phyloP scores from a whole-genome alignment of 2,329 filamentous ascomycete species.

The Claviceps citrina region DNA sequence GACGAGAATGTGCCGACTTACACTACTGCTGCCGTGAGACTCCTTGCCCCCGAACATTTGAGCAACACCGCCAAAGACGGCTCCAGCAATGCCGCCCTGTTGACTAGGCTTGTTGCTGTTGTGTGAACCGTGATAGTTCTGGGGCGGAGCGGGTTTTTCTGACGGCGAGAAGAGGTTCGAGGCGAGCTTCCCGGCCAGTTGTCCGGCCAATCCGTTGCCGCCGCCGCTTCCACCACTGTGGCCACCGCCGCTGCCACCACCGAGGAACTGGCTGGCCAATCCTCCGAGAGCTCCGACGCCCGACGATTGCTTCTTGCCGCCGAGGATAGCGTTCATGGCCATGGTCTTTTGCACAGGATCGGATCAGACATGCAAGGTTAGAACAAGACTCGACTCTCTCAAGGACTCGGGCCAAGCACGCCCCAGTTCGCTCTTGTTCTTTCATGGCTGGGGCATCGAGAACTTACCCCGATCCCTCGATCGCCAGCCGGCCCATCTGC shows the following conservation, averaged over 20 bases:
- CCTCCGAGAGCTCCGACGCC: constrained; percentile 14
- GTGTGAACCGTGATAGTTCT: constrained; percentile 35
- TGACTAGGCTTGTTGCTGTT: constrained; percentile 21
- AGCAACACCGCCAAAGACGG: constrained; percentile 39
- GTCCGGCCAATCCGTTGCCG: constrained; percentile 29
- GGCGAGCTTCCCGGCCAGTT: constrained; percentile 41
- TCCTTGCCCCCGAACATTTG: constrained; percentile 37
- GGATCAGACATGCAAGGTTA: background rate
- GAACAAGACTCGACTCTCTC: too few species aligned
- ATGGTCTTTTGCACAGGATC: constrained; percentile 29
- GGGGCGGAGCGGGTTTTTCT: constrained; percentile 29
- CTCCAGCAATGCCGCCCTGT: constrained; percentile 34
- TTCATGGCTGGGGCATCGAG: background rate
- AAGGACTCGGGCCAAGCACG: too few species aligned
- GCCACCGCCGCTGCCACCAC: constrained; percentile 21
- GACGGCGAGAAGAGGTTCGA: constrained; percentile 37
- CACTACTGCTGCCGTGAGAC: constrained; percentile 10
- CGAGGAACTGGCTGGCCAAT: constrained; percentile 6
- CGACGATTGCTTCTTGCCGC: constrained; percentile 23
- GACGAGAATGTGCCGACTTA: constrained; percentile 1
- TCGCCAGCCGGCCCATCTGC: constrained; percentile 39
- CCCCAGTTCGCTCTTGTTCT: too few species aligned
- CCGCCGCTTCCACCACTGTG: constrained; percentile 19
- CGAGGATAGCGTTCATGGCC: constrained; percentile 44
- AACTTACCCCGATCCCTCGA: constrained; percentile 48